phyloP scores from a whole-genome alignment of 2,329 filamentous ascomycete species.

The Nothopassalora personata region DNA sequence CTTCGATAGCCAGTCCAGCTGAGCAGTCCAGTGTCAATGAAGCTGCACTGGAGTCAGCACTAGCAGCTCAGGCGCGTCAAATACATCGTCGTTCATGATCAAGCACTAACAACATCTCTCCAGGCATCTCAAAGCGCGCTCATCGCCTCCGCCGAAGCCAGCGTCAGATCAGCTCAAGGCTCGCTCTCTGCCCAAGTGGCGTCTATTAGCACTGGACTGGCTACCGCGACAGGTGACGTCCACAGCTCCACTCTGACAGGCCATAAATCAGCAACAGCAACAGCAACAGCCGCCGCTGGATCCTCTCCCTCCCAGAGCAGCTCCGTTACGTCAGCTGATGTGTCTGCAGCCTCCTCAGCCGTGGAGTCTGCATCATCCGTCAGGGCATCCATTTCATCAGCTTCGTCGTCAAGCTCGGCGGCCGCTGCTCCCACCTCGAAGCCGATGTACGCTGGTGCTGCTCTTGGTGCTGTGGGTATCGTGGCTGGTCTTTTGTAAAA shows the following conservation, averaged over 20 bases:
- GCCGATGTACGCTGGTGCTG: slow-evolving; percentile 15
- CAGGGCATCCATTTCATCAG: neutral
- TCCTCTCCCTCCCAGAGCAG: slow-evolving; percentile 4
- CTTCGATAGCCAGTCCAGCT: slow-evolving; percentile 7
- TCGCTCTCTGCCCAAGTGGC: slow-evolving; percentile 8
- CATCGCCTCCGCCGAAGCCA: slow-evolving; percentile 13
- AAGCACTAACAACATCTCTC: slow-evolving; percentile 3
- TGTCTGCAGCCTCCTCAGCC: neutral
- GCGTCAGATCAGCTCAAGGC: slow-evolving; percentile 11
- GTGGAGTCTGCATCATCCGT: slow-evolving; percentile 3
- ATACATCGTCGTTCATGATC: neutral
- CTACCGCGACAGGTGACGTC: slow-evolving; percentile 12
- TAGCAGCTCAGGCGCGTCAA: slow-evolving; percentile 11
- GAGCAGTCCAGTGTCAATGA: slow-evolving; percentile 16
- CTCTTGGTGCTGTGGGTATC: slow-evolving; percentile 16
- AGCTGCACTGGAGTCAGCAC: slow-evolving; percentile 10
- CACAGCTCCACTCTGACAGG: slow-evolving; percentile 2
- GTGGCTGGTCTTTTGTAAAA: slow-evolving; percentile 16
- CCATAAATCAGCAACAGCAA: slow-evolving; percentile 6
- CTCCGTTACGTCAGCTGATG: neutral
- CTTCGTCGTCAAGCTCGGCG: slow-evolving; percentile 6
- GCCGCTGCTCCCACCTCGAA: slow-evolving; percentile 11
- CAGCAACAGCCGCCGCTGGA: slow-evolving; percentile 5
- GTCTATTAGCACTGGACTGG: slow-evolving; percentile 2
- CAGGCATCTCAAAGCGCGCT: slow-evolving; percentile 9